Conservation (phyloP, 2,329 filamentous ascomycete species). For the Clonostachys solani region DNA sequence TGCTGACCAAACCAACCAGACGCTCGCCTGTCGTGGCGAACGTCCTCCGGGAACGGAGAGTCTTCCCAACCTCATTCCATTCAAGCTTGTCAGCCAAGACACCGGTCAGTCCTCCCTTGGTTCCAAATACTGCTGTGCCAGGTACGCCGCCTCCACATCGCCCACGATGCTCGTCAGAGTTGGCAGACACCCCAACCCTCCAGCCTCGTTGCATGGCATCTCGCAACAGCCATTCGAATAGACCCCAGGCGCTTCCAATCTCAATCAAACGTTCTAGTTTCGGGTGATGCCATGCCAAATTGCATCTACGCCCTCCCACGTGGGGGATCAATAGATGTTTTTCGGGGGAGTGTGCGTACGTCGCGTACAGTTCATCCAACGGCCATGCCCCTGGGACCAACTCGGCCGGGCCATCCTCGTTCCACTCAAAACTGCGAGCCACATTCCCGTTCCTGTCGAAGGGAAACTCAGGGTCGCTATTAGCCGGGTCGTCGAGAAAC, state of each 20-base stretch:
- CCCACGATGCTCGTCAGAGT: slow-evolving; percentile 26
- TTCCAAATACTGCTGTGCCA: slow-evolving; percentile 24
- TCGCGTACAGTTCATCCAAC: slow-evolving; percentile 27
- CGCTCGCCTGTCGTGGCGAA: slow-evolving; percentile 23
- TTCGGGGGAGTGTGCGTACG: slow-evolving; percentile 22
- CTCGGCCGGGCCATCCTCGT: slow-evolving; percentile 22
- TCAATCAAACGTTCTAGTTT: slow-evolving; percentile 24
- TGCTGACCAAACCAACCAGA: slow-evolving; percentile 14
- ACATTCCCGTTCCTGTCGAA: slow-evolving; percentile 22
- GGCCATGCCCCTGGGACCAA: slow-evolving; percentile 25
- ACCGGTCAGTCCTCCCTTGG: slow-evolving; percentile 18
- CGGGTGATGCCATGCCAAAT: slow-evolving; percentile 27
- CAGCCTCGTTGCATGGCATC: slow-evolving; percentile 21
- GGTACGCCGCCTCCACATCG: slow-evolving; percentile 27
- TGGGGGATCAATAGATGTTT: slow-evolving; percentile 26
- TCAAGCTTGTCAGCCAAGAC: slow-evolving; percentile 13
- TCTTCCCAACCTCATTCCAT: slow-evolving; percentile 9
- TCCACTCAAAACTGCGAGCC: slow-evolving; percentile 28
- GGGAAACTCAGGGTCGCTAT: slow-evolving; percentile 16
- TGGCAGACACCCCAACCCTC: slow-evolving; percentile 25
- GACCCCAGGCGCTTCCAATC: slow-evolving; percentile 26
- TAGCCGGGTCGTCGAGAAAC: slow-evolving; percentile 20
- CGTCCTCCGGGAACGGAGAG: slow-evolving; percentile 16
- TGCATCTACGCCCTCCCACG: slow-evolving; percentile 25
- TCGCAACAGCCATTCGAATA: slow-evolving; percentile 25